Evolutionary conservation across 805 yeast species (phyloP).

Genomic region (Ascoidea asiatica): DNA sequence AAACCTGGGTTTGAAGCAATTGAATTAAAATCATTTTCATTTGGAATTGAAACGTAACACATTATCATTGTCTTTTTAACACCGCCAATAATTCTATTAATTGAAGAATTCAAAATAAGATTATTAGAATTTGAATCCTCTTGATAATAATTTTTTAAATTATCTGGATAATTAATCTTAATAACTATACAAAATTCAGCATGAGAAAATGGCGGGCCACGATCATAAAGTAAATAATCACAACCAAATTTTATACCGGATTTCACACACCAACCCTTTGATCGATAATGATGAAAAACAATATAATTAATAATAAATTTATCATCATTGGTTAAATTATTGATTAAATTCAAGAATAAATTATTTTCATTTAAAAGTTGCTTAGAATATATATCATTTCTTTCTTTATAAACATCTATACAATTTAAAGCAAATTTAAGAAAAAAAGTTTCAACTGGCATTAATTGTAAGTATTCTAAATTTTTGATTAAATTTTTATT

Average conservation of each 20-base stretch:
- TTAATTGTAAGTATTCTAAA: constrained; percentile 44
- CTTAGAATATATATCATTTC: constrained; percentile 4
- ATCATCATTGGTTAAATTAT: constrained; percentile 15
- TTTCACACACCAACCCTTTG: constrained; percentile 89
- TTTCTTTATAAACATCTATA: constrained; percentile 21
- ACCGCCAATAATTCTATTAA: constrained; percentile 73
- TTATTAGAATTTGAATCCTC: constrained; percentile 16
- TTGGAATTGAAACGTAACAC: constrained; percentile 49
- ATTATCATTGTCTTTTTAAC: constrained; percentile 71
- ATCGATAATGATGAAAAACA: constrained; percentile 75
- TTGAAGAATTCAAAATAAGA: constrained; percentile 53
- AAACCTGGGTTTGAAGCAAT: constrained; percentile 6
- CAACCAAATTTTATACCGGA: constrained; percentile 88
- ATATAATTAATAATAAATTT: constrained; percentile 43
- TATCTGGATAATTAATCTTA: constrained; percentile 22
- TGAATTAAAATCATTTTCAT: constrained; percentile 18
- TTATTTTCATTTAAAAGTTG: background rate
- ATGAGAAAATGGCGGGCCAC: constrained; percentile 94
- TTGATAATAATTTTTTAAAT: constrained; percentile 20
- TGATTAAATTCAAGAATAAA: background rate
- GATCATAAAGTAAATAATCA: constrained; percentile 67
- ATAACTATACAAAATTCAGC: constrained; percentile 72
- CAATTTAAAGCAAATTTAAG: constrained; percentile 43
- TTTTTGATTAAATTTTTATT: constrained; percentile 19
- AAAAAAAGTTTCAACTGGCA: constrained; percentile 67